A percentile compares a stretch with the other conserved stretches of the same genome.
These are phyloP conservation scores for Starmerella potacharoeniae DNA, from an alignment of 805 yeast species.

Conservation along the genomic window DNA sequence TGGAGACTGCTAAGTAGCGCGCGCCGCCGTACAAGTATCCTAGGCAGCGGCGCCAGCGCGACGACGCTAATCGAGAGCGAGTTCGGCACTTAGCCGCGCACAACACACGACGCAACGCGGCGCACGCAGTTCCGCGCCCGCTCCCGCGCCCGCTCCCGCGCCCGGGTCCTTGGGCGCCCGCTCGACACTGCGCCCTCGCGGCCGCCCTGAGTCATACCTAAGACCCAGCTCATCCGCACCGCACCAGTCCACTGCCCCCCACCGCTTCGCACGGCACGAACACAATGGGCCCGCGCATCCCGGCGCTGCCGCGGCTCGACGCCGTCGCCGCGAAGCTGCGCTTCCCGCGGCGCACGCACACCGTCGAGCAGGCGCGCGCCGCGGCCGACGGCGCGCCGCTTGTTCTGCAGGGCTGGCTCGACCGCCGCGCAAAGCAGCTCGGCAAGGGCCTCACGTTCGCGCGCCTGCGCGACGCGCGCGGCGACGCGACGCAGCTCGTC, in stretches of 20 bases:
- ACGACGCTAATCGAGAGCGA: too few species aligned
- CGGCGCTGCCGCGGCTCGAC: conserved; percentile 5
- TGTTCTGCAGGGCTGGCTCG: conserved; percentile 75
- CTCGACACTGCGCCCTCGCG: too few species aligned
- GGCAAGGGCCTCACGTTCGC: conserved; percentile 61
- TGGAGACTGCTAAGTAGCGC: background rate
- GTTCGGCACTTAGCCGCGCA: too few species aligned
- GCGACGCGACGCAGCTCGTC: conserved; percentile 52
- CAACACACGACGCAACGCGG: too few species aligned
- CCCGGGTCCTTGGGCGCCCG: too few species aligned
- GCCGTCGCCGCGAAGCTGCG: conserved; percentile 11
- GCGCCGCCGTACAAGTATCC: background rate
- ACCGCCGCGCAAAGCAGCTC: conserved; percentile 57
- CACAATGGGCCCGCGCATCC: background rate
- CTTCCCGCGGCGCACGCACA: conserved; percentile 14
- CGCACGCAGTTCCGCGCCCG: too few species aligned
- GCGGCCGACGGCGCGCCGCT: conserved; percentile 8
- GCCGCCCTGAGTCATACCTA: too few species aligned
- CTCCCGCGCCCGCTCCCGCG: too few species aligned
- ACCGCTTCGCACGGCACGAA: too few species aligned
- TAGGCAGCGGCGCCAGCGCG: too few species aligned
- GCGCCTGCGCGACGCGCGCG: conserved; percentile 59
- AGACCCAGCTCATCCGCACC: too few species aligned
- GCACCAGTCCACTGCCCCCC: too few species aligned
- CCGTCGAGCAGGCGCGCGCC: background rate